Conservation (phyloP, 1,139 yeast genomes). For the Sugiyamaella grinbergsii region DNA sequence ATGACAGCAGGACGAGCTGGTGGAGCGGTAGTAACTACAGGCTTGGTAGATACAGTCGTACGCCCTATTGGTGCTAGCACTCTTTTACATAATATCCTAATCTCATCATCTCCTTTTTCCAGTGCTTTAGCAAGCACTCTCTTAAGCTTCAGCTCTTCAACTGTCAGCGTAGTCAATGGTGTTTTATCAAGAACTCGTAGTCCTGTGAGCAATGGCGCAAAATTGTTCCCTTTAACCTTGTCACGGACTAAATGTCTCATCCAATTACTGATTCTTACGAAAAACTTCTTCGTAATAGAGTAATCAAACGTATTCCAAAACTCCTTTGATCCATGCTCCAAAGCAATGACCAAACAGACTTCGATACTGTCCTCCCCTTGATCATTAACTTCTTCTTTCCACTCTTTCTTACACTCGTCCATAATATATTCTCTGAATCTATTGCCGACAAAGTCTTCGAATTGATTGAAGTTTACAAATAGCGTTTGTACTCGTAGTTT, state of each 20-base stretch:
- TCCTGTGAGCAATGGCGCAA: conserved; percentile 21
- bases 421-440: conserved; percentile 23
- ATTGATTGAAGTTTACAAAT: neutral
- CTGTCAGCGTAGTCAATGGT: conserved; percentile 24
- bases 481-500: neutral
- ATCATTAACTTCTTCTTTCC: conserved; percentile 25
- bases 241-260: conserved; percentile 27
- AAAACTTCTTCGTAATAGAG: conserved; percentile 23
- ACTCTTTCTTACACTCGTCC: conserved; percentile 27
- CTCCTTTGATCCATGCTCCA: conserved; percentile 26
- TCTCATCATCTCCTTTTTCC: conserved; percentile 10
- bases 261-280: conserved; percentile 40
- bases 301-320: conserved; percentile 33
- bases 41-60: no score
- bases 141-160: conserved; percentile 9
- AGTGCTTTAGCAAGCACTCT: neutral
- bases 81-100: neutral
- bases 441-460: conserved; percentile 16
- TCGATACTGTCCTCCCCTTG: conserved; percentile 38
- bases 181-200: conserved; percentile 31
- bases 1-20: conserved; percentile 3
- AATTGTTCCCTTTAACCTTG: conserved; percentile 19
- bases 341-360: conserved; percentile 31
- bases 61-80: neutral
- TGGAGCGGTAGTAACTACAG: neutral